Conservation (phyloP, 2,329 filamentous ascomycete genomes). For the Aquanectria penicillioides region DNA sequence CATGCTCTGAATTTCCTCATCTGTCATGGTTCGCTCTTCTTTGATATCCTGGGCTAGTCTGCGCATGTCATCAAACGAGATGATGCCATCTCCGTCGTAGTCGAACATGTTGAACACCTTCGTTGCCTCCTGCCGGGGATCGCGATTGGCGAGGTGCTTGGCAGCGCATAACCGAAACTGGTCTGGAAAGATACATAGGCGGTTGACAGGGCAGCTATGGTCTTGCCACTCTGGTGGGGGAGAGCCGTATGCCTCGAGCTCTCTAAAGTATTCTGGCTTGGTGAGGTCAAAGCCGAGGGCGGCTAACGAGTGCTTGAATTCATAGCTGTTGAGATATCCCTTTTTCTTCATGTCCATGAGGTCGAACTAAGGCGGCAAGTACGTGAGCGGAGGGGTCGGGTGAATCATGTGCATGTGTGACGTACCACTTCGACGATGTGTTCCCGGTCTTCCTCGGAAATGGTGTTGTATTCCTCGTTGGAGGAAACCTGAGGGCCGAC, state of each 20-base stretch:
- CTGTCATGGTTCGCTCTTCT: slow-evolving; percentile 80
- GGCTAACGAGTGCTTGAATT: slow-evolving; percentile 95
- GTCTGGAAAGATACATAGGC: slow-evolving; percentile 61
- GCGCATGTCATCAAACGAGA: slow-evolving; percentile 87
- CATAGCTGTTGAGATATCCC: slow-evolving; percentile 94
- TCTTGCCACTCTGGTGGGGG: slow-evolving; percentile 69
- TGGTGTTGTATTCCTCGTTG: slow-evolving; percentile 52
- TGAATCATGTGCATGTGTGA: slow-evolving; percentile 30
- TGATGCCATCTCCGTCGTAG: slow-evolving; percentile 88
- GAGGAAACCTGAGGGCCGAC: slow-evolving; percentile 47
- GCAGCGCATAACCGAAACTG: slow-evolving; percentile 78
- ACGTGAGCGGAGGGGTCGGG: slow-evolving; percentile 29
- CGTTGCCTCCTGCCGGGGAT: slow-evolving; percentile 90
- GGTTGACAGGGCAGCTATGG: slow-evolving; percentile 55
- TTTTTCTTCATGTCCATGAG: slow-evolving; percentile 98
- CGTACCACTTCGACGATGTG: slow-evolving; percentile 94
- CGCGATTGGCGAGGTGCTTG: slow-evolving; percentile 80
- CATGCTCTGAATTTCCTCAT: slow-evolving; percentile 94
- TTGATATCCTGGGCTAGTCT: slow-evolving; percentile 90
- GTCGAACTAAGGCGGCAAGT: slow-evolving; percentile 70
- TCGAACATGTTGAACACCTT: slow-evolving; percentile 95
- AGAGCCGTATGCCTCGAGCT: slow-evolving; percentile 84
- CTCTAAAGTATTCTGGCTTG: slow-evolving; percentile 83
- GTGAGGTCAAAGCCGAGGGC: slow-evolving; percentile 93
- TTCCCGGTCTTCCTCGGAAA: slow-evolving; percentile 90